Base-by-base conservation (phyloP, 129 eudicot species). In the Artemisia argyi region DNA sequence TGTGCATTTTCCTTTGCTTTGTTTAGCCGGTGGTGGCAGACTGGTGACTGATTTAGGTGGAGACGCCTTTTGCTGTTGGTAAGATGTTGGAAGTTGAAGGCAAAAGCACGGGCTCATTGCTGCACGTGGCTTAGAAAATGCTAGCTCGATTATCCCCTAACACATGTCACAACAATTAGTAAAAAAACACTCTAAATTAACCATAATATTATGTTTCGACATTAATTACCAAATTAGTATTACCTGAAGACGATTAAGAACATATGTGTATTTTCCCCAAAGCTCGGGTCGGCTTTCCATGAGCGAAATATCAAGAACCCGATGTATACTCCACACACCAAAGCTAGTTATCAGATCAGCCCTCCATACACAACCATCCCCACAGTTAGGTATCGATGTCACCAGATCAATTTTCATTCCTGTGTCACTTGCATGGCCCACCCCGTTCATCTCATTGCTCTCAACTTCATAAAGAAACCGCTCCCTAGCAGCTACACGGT, bases 231-330 rank as follows among this genome's bases (percentile, higher is more conserved):
- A 7, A 11, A 3, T 17, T 42, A 32, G 18, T 32, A 47, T 70
- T 83, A 94, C 98, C 92, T 94, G 98, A 72, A 94, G 98, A 72
- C 98, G 97, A 49, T 94, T 94, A 28, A 94, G 95, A 44, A 94
- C 96, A 11, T 90, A 94, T 58, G 98, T 94, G 73, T 94, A 94
- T 73, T 88, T 90, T 26, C 98, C 98, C 97, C 97, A 94, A 2
- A 94, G 85, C 71, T 90, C 97, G 0, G 98, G 97, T 78, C 98
- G 78, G 75, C 98, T 94, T 88, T 94, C 97, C 96, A 94, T 81
- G 66, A 94, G 96, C 17, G 97, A 94, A 72, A 90, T 97, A 84
- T 90, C 97, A 26, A 94, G 89, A 73, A 94, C 80, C 73, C 98
- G 86, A 20, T 82, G 98, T 44, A 94, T 90, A 67, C 97, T 84